A percentile compares a stretch with the other conserved stretches of the same genome.
Evolutionary conservation across 371 early-diverging fungal genomes (phyloP).

Genomic region (Dichotomocladium elegans): DNA sequence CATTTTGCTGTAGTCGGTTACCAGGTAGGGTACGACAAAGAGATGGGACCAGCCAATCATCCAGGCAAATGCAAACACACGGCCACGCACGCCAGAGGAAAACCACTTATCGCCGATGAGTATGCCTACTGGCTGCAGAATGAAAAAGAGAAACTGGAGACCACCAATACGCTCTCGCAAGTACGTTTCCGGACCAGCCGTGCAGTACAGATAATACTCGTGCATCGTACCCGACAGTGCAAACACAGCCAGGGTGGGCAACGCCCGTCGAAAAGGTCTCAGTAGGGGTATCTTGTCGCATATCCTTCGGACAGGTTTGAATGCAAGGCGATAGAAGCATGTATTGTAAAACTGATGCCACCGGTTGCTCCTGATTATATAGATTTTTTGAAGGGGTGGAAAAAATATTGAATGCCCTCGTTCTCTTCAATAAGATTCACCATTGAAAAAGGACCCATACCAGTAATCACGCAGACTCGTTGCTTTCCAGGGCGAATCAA

Average conservation of each 20-base stretch:
- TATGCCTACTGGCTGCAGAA: constrained; percentile 21
- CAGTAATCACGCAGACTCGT: constrained; percentile 34
- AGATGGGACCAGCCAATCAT: constrained; percentile 21
- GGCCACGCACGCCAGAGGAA: constrained; percentile 10
- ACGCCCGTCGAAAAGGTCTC: constrained; percentile 17
- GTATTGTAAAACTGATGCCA: constrained; percentile 43
- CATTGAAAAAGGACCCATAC: constrained; percentile 4
- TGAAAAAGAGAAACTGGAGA: constrained; percentile 29
- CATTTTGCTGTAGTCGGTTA: constrained; percentile 7
- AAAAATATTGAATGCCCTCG: not conserved
- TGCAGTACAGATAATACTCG: constrained; percentile 33
- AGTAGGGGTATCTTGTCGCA: constrained; percentile 9
- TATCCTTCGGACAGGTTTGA: constrained; percentile 21
- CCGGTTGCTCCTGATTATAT: constrained; percentile 19
- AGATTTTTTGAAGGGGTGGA: no score
- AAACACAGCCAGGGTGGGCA: constrained; percentile 32
- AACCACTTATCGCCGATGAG: constrained; percentile 28
- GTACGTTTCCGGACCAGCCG: constrained; percentile 22
- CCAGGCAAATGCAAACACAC: constrained; percentile 18
- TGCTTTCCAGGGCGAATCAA: constrained; percentile 33
- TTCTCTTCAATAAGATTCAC: no score
- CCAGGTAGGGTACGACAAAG: constrained; percentile 16
- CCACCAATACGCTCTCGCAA: constrained; percentile 20
- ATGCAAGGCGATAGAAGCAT: constrained; percentile 33
- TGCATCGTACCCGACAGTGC: constrained; percentile 39